Evolutionary conservation across 345 rosid species (phyloP).

Genomic region (Reutealis trisperma): DNA sequence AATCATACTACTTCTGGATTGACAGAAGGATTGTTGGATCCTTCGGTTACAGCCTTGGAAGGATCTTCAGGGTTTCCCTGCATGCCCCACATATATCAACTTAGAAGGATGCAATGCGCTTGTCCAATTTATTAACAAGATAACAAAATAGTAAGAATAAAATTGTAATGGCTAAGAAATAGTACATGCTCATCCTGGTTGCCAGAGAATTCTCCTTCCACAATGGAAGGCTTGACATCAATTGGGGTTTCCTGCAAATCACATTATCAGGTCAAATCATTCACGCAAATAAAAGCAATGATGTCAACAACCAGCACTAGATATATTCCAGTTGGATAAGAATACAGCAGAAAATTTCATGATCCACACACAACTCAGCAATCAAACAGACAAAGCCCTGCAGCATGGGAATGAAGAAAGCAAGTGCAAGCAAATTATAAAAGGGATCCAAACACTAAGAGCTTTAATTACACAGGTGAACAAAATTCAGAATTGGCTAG

Average conservation of each 20-base stretch:
- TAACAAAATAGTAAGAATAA: background rate
- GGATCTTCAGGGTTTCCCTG: conserved; percentile 50
- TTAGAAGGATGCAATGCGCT: conserved; percentile 18
- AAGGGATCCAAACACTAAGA: background rate
- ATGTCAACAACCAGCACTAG: background rate
- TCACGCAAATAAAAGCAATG: background rate
- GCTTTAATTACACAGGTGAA: background rate
- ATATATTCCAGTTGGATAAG: background rate
- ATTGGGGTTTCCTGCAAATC: conserved; percentile 47
- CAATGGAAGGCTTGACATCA: conserved; percentile 52
- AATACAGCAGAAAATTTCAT: background rate
- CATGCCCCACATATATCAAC: conserved; percentile 24
- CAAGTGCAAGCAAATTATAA: background rate
- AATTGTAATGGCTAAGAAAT: conserved; percentile 8
- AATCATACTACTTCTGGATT: conserved; percentile 46
- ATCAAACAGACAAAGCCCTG: background rate
- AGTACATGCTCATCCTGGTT: conserved; percentile 46
- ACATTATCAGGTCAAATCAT: conserved; percentile 18
- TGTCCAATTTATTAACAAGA: background rate
- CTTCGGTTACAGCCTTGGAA: conserved; percentile 31
- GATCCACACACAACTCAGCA: conserved; percentile 2
- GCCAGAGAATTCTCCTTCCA: conserved; percentile 46
- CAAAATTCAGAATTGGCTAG: conserved; percentile 3
- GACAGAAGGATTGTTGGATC: conserved; percentile 32
- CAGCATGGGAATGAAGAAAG: background rate